Evolutionary conservation across 2,329 filamentous ascomycete species (phyloP), one percentile per base, ranked within the genome.

Genomic region (Paecilomyces sp.): DNA sequence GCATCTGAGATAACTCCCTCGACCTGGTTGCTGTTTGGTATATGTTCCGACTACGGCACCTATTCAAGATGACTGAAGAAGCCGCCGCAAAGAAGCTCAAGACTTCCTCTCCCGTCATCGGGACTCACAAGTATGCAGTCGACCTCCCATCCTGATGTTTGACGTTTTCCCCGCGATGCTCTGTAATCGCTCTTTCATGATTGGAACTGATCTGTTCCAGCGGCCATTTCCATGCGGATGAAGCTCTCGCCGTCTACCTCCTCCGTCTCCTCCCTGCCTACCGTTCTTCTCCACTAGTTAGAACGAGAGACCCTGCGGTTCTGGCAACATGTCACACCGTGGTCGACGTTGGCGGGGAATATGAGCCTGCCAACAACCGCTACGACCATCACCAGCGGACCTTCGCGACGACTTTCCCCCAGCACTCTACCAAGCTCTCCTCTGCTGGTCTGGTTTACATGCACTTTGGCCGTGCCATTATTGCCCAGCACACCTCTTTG

Each of bases 151-250:
- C 54, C 28, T 54, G 24, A 56, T 25, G 55, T 57, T 2, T 34
- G 41, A 47, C 41, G 41, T 47, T 47, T 47, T 3, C n/a, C 41
- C 41, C 15, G 2, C 47, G 24, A 28, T 28, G 30, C 22, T 22
- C 28, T 34, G 30, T 41, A 50, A 31, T 36, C 22, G n/a, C 11
- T 4, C 15, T 11, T 15, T 53, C 31, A 47, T 36, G 28, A 53
- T 52, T 54, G 18, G 22, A 50, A 59, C 56, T 63, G 63, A 61
- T 55, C 28, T 18, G 54, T 22, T 41, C 28, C 62, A 85, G 82
- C 79, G 94, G 94, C 67, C 92, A 97, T 82, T 99, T 99, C 84
- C 94, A 99, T 80, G 94, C 94, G 74, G 94, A 99, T 77, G 94
- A 99, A 80, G 93, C 94, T 62, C 86, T 99, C 52, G 94, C 94